Evolutionary conservation across 2,329 filamentous ascomycete genomes (phyloP).

Genomic region (Hypoxylon sp.): DNA sequence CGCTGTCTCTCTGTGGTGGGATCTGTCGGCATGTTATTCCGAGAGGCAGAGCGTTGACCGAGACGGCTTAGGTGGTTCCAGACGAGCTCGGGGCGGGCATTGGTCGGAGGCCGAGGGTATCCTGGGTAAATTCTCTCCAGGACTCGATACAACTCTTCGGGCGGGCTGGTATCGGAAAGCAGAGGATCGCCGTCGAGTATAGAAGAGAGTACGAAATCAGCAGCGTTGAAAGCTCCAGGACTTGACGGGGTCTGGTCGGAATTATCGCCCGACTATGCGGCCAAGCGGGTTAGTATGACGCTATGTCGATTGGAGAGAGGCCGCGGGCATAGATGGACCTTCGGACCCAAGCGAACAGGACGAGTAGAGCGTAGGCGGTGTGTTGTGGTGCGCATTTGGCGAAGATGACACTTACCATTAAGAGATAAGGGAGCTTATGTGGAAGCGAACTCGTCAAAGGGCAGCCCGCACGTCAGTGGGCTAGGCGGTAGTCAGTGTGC

Average conservation of each 20-base stretch:
- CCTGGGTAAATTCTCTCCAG: slow-evolving; percentile 51
- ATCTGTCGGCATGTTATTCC: slow-evolving; percentile 48
- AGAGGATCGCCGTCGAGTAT: slow-evolving; percentile 51
- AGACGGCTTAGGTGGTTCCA: slow-evolving; percentile 39
- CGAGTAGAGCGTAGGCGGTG: neutral
- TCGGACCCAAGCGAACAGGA: neutral
- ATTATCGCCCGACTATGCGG: slow-evolving; percentile 44
- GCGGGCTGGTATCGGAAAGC: slow-evolving; percentile 50
- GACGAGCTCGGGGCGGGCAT: slow-evolving; percentile 32
- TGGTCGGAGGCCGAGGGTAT: slow-evolving; percentile 36
- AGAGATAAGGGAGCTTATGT: slow-evolving; percentile 41
- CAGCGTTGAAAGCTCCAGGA: slow-evolving; percentile 40
- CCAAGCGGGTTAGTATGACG: slow-evolving; percentile 14
- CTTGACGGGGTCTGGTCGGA: slow-evolving; percentile 40
- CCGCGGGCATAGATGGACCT: neutral
- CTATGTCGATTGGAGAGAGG: neutral
- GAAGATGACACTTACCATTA: slow-evolving; percentile 44
- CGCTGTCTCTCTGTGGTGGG: slow-evolving; percentile 47
- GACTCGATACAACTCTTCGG: slow-evolving; percentile 53
- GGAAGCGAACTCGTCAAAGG: slow-evolving; percentile 12
- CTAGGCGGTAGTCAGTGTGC: slow-evolving; percentile 5
- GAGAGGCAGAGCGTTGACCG: slow-evolving; percentile 36
- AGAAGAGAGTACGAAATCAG: slow-evolving; percentile 48
- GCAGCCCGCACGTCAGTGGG: slow-evolving; percentile 16
- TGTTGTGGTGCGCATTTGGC: neutral